These are phyloP conservation scores for Bolboschoenoplectus hybrid DNA, from an alignment of 202 grass and related monocot genomes.

Conservation along the genomic window DNA sequence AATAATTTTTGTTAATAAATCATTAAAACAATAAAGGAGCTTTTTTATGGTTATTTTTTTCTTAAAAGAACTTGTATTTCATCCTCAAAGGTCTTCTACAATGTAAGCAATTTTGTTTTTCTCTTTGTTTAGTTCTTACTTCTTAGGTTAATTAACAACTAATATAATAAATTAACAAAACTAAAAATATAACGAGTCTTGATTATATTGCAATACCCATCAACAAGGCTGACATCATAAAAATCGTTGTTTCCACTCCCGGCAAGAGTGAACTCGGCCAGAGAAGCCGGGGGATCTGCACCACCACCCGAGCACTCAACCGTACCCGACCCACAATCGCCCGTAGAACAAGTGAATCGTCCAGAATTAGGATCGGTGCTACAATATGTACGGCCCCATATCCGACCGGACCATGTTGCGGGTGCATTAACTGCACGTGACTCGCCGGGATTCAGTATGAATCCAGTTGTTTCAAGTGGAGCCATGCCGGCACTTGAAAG, in stretches of 20 bases:
- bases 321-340: slow-evolving; percentile 63
- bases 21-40: neutral
- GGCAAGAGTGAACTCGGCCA: slow-evolving; percentile 71
- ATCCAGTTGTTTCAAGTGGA: slow-evolving; percentile 53
- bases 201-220: slow-evolving; percentile 43
- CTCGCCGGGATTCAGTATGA: slow-evolving; percentile 58
- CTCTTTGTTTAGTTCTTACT: neutral
- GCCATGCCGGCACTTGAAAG: slow-evolving; percentile 50
- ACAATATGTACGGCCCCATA: slow-evolving; percentile 65
- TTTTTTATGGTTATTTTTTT: neutral
- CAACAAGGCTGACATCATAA: slow-evolving; percentile 84
- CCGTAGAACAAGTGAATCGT: slow-evolving; percentile 51
- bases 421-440: slow-evolving; percentile 47
- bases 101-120: neutral
- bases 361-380: slow-evolving; percentile 26
- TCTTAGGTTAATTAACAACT: neutral
- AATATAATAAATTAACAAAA: neutral
- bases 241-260: slow-evolving; percentile 60
- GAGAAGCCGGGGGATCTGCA: slow-evolving; percentile 49
- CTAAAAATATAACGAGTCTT: neutral
- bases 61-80: neutral
- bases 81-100: neutral
- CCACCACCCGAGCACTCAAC: slow-evolving; percentile 56
- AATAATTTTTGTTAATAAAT: neutral
- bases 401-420: slow-evolving; percentile 56